Conservation (phyloP, 257 asterid species). For the Solanum virginianum region DNA sequence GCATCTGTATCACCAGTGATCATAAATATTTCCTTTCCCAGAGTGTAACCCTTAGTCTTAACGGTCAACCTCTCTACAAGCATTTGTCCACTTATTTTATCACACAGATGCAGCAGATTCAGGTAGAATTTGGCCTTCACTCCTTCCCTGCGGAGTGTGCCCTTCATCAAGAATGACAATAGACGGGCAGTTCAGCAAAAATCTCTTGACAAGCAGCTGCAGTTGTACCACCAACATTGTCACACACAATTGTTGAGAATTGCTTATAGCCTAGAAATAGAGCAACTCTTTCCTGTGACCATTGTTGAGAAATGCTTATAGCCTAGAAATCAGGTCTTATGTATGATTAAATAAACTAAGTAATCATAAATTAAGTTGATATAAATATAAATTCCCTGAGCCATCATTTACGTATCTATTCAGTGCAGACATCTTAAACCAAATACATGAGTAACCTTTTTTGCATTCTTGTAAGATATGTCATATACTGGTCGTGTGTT, state of each 20-base stretch:
- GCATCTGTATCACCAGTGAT: no score
- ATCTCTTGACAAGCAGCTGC: no score
- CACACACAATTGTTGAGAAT: constrained; percentile 65
- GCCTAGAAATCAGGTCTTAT: not conserved
- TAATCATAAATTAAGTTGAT: not conserved
- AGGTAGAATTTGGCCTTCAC: no score
- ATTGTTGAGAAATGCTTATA: not conserved
- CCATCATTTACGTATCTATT: not conserved
- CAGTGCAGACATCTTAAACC: not conserved
- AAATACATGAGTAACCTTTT: not conserved
- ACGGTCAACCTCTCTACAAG: no score
- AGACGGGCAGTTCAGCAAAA: no score
- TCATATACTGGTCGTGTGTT: not conserved
- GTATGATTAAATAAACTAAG: not conserved
- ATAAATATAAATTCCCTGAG: not conserved
- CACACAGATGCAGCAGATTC: no score
- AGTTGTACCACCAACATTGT: no score
- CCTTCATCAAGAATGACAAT: no score
- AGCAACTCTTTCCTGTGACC: constrained; percentile 66
- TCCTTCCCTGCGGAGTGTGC: no score
- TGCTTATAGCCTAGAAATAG: constrained; percentile 83
- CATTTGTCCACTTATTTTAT: no score
- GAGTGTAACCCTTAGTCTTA: no score
- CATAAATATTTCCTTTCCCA: no score
- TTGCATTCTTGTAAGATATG: not conserved